Conservation (phyloP, 1,139 yeast species). For the Taphrina wiesneri region DNA sequence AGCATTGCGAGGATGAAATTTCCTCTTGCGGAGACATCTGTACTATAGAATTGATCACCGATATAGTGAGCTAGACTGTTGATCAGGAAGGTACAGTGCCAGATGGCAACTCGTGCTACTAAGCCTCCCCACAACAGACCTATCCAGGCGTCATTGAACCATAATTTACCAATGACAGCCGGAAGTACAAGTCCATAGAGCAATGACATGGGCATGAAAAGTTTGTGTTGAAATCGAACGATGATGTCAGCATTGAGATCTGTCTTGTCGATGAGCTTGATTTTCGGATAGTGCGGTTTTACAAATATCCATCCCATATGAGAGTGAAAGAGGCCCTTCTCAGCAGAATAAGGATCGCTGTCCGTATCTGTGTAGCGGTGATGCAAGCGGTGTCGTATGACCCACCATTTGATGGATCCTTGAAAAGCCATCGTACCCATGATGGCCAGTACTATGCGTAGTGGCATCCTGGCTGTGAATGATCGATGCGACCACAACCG, state of each 20-base stretch:
- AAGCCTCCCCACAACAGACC: constrained; percentile 91
- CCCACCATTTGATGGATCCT: constrained; percentile 99
- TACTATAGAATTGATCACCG: constrained; percentile 93
- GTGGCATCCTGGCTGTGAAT: constrained; percentile 71
- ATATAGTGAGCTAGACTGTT: constrained; percentile 98
- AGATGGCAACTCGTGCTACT: constrained; percentile 76
- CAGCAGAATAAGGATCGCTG: constrained; percentile 96
- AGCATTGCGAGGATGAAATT: constrained; percentile 91
- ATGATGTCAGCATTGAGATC: constrained; percentile 89
- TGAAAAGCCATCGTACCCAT: constrained; percentile 95
- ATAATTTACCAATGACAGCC: constrained; percentile 68
- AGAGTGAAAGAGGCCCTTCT: constrained; percentile 90
- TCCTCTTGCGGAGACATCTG: constrained; percentile 97
- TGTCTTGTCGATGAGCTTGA: constrained; percentile 84
- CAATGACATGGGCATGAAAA: constrained; percentile 70
- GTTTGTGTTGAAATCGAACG: constrained; percentile 89
- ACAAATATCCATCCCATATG: constrained; percentile 98
- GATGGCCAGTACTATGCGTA: constrained; percentile 70
- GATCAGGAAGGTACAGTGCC: constrained; percentile 98
- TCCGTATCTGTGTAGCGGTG: constrained; percentile 97
- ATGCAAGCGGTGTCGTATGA: constrained; percentile 94
- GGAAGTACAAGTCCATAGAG: constrained; percentile 73
- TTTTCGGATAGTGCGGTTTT: constrained; percentile 89
- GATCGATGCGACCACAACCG: constrained; percentile 88
- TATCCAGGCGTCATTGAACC: constrained; percentile 89